Evolutionary conservation across 106 monocot species (phyloP).

Genomic region (Allium cepa): DNA sequence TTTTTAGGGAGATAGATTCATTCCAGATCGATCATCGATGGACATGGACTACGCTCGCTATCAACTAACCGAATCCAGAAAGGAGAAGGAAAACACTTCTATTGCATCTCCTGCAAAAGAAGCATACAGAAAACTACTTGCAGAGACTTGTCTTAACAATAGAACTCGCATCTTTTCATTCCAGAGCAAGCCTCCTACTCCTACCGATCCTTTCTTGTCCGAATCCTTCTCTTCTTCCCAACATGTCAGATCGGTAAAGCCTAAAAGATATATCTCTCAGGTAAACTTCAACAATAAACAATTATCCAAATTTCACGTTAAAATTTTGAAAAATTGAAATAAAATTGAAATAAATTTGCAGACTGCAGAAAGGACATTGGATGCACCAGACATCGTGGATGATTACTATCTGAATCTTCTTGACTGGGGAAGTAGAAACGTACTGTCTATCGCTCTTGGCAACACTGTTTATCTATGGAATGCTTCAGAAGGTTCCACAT

Average conservation of each 20-base stretch:
- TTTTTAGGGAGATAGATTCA: slow-evolving; percentile 18
- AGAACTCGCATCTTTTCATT: slow-evolving; percentile 20
- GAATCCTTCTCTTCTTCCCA: neutral
- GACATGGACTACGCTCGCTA: slow-evolving; percentile 27
- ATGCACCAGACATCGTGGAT: neutral
- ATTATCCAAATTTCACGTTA: neutral
- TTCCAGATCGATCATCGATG: slow-evolving; percentile 25
- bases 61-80: slow-evolving; percentile 14
- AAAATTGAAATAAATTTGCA: neutral
- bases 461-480: slow-evolving; percentile 10
- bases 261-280: slow-evolving; percentile 50
- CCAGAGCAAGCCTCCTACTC: slow-evolving; percentile 21
- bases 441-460: slow-evolving; percentile 4
- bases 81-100: slow-evolving; percentile 18
- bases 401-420: slow-evolving; percentile 13
- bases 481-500: slow-evolving; percentile 22
- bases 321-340: no score
- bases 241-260: slow-evolving; percentile 10
- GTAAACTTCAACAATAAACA: neutral
- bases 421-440: slow-evolving; percentile 8
- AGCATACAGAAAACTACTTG: slow-evolving; percentile 15
- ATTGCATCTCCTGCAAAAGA: slow-evolving; percentile 16
- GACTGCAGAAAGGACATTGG: slow-evolving; percentile 6
- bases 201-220: neutral
- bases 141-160: slow-evolving; percentile 4